phyloP scores from a whole-genome alignment of 140 eudicot genomes.

The Cichorium intybus region DNA sequence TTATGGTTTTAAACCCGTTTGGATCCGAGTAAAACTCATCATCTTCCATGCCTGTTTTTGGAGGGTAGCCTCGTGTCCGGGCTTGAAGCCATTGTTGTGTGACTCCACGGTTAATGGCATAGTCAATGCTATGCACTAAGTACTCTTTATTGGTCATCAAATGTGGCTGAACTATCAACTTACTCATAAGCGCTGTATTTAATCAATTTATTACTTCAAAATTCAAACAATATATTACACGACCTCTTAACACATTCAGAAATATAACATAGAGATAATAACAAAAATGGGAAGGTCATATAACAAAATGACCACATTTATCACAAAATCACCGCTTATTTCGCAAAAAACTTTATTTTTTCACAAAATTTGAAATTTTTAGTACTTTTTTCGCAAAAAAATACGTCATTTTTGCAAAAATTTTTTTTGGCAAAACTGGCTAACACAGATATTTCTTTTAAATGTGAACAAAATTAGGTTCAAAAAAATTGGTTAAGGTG shows the following conservation, averaged over 20 bases:
- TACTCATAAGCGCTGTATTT: conserved; percentile 65
- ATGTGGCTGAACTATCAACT: conserved; percentile 70
- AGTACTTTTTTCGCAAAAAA: too few species aligned
- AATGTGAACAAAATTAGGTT: too few species aligned
- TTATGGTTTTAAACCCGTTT: conserved; percentile 46
- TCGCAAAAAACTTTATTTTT: background rate
- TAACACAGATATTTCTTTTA: too few species aligned
- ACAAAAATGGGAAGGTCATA: too few species aligned
- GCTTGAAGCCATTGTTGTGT: conserved; percentile 74
- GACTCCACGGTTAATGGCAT: conserved; percentile 77
- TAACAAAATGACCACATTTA: too few species aligned
- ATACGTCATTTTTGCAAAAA: too few species aligned
- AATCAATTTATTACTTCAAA: conserved; percentile 8
- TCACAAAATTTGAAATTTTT: too few species aligned
- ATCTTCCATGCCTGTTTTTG: conserved; percentile 67
- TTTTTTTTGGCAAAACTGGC: too few species aligned
- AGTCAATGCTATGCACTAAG: conserved; percentile 55
- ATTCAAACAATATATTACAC: background rate
- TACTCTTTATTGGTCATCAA: conserved; percentile 59
- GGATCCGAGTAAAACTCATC: conserved; percentile 39
- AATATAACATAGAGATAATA: background rate
- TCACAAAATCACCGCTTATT: background rate
- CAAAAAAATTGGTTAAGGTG: too few species aligned
- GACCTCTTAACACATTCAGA: background rate
- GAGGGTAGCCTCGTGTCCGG: conserved; percentile 69